Evolutionary conservation across 257 asterid genomes (phyloP).

Genomic region (Haberlea rhodopensis): DNA sequence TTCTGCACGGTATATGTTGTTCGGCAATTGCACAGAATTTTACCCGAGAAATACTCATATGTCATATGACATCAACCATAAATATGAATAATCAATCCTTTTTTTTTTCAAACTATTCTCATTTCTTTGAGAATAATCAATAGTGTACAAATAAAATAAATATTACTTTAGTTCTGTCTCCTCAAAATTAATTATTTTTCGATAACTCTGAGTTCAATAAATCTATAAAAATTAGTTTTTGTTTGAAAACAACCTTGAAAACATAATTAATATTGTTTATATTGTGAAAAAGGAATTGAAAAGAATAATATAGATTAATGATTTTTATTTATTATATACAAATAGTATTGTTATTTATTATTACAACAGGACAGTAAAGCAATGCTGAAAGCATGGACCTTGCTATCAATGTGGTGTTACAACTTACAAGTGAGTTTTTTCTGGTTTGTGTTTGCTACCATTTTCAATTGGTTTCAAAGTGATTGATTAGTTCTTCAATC

Average conservation of each 20-base stretch:
- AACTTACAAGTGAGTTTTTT: conserved; percentile 96
- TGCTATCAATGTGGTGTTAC: conserved; percentile 99
- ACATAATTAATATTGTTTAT: too few relatives aligned
- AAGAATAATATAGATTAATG: too few relatives aligned
- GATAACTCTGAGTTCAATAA: neutral
- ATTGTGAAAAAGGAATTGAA: too few relatives aligned
- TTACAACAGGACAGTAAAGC: conserved; percentile 20
- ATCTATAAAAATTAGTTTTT: neutral
- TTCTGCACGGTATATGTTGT: too few relatives aligned
- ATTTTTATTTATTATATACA: conserved; percentile 10
- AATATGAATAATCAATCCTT: too few relatives aligned
- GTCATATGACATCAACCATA: too few relatives aligned
- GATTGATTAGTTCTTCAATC: conserved; percentile 35
- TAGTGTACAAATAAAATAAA: conserved; percentile 10
- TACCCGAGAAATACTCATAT: too few relatives aligned
- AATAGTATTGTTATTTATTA: neutral
- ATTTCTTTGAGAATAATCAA: too few relatives aligned
- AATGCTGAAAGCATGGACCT: conserved; percentile 92
- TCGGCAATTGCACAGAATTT: too few relatives aligned
- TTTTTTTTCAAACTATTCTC: too few relatives aligned
- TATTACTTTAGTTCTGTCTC: neutral
- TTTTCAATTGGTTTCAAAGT: conserved; percentile 29
- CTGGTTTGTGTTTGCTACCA: too few relatives aligned
- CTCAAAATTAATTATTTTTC: neutral
- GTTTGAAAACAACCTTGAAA: conserved; percentile 20